phyloP scores from a whole-genome alignment of 78 protist genomes.

The Dictyostelium purpureum region DNA sequence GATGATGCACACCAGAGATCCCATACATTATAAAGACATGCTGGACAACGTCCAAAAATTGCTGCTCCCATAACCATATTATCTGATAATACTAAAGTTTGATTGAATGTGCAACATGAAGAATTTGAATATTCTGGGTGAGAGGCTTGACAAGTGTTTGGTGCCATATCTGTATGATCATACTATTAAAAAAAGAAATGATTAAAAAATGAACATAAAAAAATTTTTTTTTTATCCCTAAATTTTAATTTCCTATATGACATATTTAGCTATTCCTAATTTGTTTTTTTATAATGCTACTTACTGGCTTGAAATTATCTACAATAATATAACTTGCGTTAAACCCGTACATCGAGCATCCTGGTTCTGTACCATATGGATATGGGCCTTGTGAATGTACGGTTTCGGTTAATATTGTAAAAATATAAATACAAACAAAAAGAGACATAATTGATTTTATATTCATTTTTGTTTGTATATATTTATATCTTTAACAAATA shows the following conservation, averaged over 20 bases:
- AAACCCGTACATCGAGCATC: slow-evolving; percentile 30
- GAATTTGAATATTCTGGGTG: slow-evolving; percentile 47
- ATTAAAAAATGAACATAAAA: neutral
- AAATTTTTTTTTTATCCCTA: neutral
- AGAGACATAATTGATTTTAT: slow-evolving; percentile 18
- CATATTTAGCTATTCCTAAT: no score
- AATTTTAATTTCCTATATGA: no score
- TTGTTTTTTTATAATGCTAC: neutral
- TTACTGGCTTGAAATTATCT: neutral
- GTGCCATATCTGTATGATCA: slow-evolving; percentile 13
- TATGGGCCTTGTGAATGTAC: slow-evolving; percentile 18
- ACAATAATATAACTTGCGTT: neutral
- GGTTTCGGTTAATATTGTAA: neutral
- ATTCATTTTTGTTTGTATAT: slow-evolving; percentile 6
- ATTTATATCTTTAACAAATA: no score
- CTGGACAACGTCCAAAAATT: slow-evolving; percentile 52
- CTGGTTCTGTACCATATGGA: neutral
- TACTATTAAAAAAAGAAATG: neutral
- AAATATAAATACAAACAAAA: slow-evolving; percentile 18
- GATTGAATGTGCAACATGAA: slow-evolving; percentile 40
- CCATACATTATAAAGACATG: slow-evolving; percentile 49
- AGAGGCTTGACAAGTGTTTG: slow-evolving; percentile 26
- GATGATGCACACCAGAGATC: slow-evolving; percentile 75
- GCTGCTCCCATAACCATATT: slow-evolving; percentile 36
- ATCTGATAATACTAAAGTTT: neutral